A percentile compares a stretch with the other conserved stretches of the same genome.
phyloP scores from a whole-genome alignment of 1,284 basidiomycete species.

The Exobasidium cylindrosporum region DNA sequence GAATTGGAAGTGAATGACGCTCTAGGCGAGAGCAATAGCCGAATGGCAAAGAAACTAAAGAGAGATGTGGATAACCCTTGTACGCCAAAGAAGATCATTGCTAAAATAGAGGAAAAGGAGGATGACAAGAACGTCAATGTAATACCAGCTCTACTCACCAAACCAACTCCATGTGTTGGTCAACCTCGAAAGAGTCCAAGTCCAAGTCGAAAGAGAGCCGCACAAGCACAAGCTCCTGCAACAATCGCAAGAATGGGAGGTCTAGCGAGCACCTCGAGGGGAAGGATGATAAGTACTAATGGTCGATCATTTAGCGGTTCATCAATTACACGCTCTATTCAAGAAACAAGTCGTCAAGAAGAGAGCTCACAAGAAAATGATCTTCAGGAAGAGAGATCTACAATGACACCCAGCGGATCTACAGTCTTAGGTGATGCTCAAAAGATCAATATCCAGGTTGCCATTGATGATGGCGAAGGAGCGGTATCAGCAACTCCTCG shows the following conservation, averaged over 20 bases:
- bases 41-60: slow-evolving; percentile 2
- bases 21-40: slow-evolving; percentile 13
- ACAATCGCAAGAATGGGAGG: slow-evolving; percentile 6
- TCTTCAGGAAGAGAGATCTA: neutral
- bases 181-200: slow-evolving; percentile 53
- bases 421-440: neutral
- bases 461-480: neutral
- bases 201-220: slow-evolving; percentile 40
- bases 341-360: neutral
- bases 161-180: slow-evolving; percentile 52
- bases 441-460: neutral
- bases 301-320: neutral
- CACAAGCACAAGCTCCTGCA: slow-evolving; percentile 18
- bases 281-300: neutral
- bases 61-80: slow-evolving; percentile 11
- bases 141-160: slow-evolving; percentile 24
- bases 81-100: slow-evolving; percentile 23
- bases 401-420: neutral
- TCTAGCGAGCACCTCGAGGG: neutral
- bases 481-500: neutral
- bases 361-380: neutral
- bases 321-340: neutral
- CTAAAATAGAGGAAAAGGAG: neutral
- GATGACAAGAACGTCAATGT: slow-evolving; percentile 11
- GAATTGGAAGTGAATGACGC: slow-evolving; percentile 7